phyloP scores from a whole-genome alignment of 108 stramenopile species.

The Cyclotella kingstonii region DNA sequence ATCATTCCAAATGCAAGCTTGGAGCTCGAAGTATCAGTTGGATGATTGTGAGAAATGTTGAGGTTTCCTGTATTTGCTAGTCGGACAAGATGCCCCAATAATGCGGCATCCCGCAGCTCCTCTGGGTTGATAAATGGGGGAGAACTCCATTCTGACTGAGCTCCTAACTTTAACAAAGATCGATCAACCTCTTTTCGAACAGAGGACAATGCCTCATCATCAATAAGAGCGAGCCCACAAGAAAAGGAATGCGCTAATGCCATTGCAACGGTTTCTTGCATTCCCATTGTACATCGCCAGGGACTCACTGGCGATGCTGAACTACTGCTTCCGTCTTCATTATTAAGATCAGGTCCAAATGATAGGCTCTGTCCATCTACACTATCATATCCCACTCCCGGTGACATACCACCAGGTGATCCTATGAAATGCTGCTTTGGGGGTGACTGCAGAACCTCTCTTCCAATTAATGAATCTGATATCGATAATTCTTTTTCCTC shows the following conservation, averaged over 20 bases:
- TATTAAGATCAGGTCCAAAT: conserved; percentile 18
- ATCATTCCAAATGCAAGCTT: conserved; percentile 46
- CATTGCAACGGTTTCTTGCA: conserved; percentile 88
- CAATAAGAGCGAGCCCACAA: conserved; percentile 70
- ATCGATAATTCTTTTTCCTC: conserved; percentile 9
- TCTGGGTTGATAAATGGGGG: conserved; percentile 47
- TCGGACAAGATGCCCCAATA: conserved; percentile 59
- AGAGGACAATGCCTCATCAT: conserved; percentile 61
- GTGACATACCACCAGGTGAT: conserved; percentile 10
- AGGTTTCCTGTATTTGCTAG: conserved; percentile 59
- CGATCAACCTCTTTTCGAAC: conserved; percentile 52
- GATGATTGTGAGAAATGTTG: too few species aligned
- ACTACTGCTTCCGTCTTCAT: conserved; percentile 9
- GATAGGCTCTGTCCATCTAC: conserved; percentile 16
- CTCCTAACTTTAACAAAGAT: conserved; percentile 38
- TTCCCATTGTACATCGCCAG: conserved; percentile 63
- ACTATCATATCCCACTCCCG: conserved; percentile 9
- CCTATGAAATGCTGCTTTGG: conserved; percentile 10
- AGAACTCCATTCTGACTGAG: not conserved
- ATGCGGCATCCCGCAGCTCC: conserved; percentile 53
- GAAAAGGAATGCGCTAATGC: conserved; percentile 82
- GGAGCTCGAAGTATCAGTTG: not conserved
- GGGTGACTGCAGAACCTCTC: not conserved
- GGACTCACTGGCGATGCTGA: conserved; percentile 7
- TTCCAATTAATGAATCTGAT: not conserved